Percentiles rank a stretch among this genome's conserved stretches.
phyloP scores from a whole-genome alignment of 2,329 filamentous ascomycete species.

The Geosmithia morbida region DNA sequence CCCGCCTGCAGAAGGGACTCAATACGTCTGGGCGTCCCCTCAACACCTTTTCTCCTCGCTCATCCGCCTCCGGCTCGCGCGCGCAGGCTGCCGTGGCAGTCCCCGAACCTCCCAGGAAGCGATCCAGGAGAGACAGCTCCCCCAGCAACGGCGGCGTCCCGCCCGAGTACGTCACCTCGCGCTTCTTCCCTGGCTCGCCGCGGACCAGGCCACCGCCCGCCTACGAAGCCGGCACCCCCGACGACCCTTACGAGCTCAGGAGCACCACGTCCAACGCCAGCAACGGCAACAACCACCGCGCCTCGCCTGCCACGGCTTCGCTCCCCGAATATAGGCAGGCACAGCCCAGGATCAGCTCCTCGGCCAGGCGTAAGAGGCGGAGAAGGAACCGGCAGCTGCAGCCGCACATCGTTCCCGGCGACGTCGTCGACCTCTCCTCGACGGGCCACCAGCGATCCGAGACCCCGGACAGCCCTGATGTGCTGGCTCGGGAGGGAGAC shows the following conservation, averaged over 20 bases:
- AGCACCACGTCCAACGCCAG: neutral
- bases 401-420: neutral
- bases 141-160: neutral
- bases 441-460: neutral
- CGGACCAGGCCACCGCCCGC: neutral
- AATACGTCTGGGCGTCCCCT: constrained; percentile 1
- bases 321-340: neutral
- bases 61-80: neutral
- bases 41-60: neutral
- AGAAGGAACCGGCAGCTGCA: neutral
- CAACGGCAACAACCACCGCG: neutral
- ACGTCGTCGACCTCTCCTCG: neutral
- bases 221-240: neutral
- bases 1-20: neutral
- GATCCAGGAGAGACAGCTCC: neutral
- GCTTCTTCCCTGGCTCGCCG: neutral
- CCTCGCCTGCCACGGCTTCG: neutral
- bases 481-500: constrained; percentile 5
- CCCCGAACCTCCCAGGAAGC: neutral
- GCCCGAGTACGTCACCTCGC: neutral
- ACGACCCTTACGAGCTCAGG: constrained; percentile 1
- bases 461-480: constrained; percentile 10
- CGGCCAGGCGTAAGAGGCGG: neutral
- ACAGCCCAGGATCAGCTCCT: neutral
- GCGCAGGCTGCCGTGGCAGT: neutral